A percentile compares a stretch with the other conserved stretches of the same genome.
These are phyloP conservation scores for Stylosanthes scabra DNA, from an alignment of 331 rosid genomes.

Conservation along the genomic window DNA sequence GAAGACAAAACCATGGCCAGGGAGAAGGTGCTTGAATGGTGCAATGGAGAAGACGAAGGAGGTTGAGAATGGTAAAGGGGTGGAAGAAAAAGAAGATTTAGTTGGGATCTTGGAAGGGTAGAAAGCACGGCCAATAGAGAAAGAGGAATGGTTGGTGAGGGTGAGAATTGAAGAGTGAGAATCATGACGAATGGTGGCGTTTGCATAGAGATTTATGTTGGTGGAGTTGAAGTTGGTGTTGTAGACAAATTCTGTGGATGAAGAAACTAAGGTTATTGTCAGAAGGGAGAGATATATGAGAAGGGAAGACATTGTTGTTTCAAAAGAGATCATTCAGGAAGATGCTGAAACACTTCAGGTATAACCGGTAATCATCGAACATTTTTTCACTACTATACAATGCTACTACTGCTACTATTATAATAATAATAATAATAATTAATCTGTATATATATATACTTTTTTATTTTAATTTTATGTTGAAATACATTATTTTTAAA, in stretches of 20 bases:
- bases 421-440: too few species aligned
- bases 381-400: too few species aligned
- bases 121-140: slow-evolving; percentile 63
- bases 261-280: slow-evolving; percentile 34
- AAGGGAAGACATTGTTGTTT: slow-evolving; percentile 37
- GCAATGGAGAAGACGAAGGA: slow-evolving; percentile 67
- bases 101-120: slow-evolving; percentile 61
- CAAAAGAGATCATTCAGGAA: not conserved
- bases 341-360: not conserved
- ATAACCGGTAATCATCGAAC: too few species aligned
- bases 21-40: slow-evolving; percentile 41
- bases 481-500: too few species aligned
- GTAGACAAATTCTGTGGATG: slow-evolving; percentile 52
- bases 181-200: slow-evolving; percentile 43
- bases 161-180: slow-evolving; percentile 52
- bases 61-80: slow-evolving; percentile 52
- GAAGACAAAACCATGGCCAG: slow-evolving; percentile 69
- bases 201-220: slow-evolving; percentile 49
- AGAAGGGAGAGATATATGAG: slow-evolving; percentile 15
- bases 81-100: slow-evolving; percentile 38
- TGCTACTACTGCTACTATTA: too few species aligned
- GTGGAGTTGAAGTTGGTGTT: slow-evolving; percentile 65
- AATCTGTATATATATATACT: too few species aligned
- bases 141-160: slow-evolving; percentile 52
- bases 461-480: too few species aligned